Evolutionary conservation across 768 basidiomycete species (phyloP).

Genomic region (Aureoboletus auriporus): DNA sequence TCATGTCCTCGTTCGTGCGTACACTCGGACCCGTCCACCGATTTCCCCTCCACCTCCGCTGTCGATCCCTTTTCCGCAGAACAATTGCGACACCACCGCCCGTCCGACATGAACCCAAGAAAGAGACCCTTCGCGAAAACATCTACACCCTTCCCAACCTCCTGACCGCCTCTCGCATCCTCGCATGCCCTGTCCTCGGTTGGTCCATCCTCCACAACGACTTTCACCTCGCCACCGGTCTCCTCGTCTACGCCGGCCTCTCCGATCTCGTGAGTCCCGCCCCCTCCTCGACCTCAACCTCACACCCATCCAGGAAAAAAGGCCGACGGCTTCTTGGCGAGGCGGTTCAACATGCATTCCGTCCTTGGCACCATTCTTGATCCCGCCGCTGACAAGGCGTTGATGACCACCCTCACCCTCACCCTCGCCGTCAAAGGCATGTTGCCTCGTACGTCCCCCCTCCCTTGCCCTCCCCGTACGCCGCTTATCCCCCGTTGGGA

Average conservation of each 20-base stretch:
- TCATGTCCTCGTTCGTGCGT: too few relatives aligned
- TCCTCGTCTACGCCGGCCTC: slow-evolving; percentile 89
- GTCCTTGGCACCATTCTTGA: slow-evolving; percentile 96
- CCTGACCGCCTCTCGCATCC: slow-evolving; percentile 82
- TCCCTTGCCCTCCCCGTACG: not conserved
- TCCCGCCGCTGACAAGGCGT: slow-evolving; percentile 92
- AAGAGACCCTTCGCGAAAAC: slow-evolving; percentile 59
- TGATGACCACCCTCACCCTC: slow-evolving; percentile 92
- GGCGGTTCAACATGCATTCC: slow-evolving; percentile 79
- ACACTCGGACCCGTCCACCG: too few relatives aligned
- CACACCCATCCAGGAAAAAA: slow-evolving; percentile 27
- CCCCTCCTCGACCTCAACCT: too few relatives aligned
- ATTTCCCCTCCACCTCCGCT: too few relatives aligned
- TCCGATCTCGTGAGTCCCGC: slow-evolving; percentile 72
- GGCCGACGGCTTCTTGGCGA: slow-evolving; percentile 90
- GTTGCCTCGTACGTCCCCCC: slow-evolving; percentile 63
- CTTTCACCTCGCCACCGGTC: slow-evolving; percentile 72
- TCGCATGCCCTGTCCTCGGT: slow-evolving; percentile 88
- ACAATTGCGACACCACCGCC: too few relatives aligned
- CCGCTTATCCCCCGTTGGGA: not conserved
- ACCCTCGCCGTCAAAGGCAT: slow-evolving; percentile 81
- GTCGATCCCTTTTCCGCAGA: too few relatives aligned
- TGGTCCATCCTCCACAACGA: slow-evolving; percentile 84
- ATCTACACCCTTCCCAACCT: slow-evolving; percentile 94
- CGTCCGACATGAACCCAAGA: slow-evolving; percentile 17